Evolutionary conservation across 768 basidiomycete species (phyloP), one percentile per base, ranked within the genome.

Genomic region (Collybia sordida): DNA sequence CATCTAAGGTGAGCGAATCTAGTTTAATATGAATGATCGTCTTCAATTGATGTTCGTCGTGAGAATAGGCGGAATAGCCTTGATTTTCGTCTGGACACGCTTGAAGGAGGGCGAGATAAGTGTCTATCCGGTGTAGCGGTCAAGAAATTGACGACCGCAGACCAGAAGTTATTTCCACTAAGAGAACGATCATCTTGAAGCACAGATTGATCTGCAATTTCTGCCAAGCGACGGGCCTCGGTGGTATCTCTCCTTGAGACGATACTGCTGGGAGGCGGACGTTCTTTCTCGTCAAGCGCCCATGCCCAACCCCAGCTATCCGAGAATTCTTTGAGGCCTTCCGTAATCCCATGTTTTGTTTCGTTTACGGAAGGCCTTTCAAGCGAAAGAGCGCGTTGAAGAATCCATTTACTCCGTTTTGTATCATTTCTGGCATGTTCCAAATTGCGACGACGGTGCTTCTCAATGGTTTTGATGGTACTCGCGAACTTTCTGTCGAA

Each of bases 241-340:
- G 75, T 73, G 4, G 92, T 95, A 59, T 98, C 95, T 46, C 93
- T 70, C 49, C 94, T 73, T n/a, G 90, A 85, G 25, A 90, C 90
- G 57, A 98, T 92, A 46, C 93, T 94, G 59, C 88, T 90, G 2
- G 95, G 90, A 3, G 96, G 96, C 3, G 96, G 96, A 17, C 77
- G 74, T 68, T 97, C 94, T 44, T 81, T 72, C 14, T 75, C 82
- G 53, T 91, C 86, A 49, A 93, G 66, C 5, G 86, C 92, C 93
- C 90, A 98, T 17, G 85, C 83, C 86, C 90, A 93, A 23, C 75
- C 80, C 86, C 85, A 89, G 54, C 77, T 78, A 39, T 77, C 82
- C 23, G 78, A 74, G 5, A 72, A 73, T 36, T 71, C 70, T 47
- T 67, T 62, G 35, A 76, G 59, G 39, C 64, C 69, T 36, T 71